phyloP scores from a whole-genome alignment of 2,329 filamentous ascomycete genomes.

The Nigrospora sphaerica region DNA sequence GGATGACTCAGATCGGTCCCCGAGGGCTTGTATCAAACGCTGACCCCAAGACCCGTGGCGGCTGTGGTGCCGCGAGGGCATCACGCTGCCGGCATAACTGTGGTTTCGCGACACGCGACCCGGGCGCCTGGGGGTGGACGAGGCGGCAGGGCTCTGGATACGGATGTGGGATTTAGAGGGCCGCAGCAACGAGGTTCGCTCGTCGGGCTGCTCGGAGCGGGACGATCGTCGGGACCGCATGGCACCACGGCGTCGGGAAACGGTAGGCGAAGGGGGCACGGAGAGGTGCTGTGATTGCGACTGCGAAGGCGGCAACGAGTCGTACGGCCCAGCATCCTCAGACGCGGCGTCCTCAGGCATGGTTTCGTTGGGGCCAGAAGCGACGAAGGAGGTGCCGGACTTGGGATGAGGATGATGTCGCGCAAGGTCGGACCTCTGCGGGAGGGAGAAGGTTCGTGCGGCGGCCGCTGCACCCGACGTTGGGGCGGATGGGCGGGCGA shows the following conservation, averaged over 20 bases:
- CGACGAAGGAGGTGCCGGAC: too few relatives aligned
- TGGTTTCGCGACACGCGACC: slow-evolving; percentile 28
- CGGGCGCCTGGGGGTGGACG: background rate
- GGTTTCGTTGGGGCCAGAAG: too few relatives aligned
- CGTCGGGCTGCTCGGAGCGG: slow-evolving; percentile 1
- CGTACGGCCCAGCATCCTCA: slow-evolving; percentile 1
- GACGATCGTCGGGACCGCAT: slow-evolving; percentile 1
- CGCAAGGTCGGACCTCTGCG: too few relatives aligned
- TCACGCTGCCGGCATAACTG: slow-evolving; percentile 30
- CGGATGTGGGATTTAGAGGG: slow-evolving; percentile 1
- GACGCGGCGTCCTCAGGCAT: background rate
- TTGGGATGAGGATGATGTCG: too few relatives aligned
- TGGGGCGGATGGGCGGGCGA: too few relatives aligned
- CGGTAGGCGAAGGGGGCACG: background rate
- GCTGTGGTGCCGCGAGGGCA: slow-evolving; percentile 40
- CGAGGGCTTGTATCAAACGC: slow-evolving; percentile 55
- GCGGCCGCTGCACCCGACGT: too few relatives aligned
- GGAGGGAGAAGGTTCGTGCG: too few relatives aligned
- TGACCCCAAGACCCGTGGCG: slow-evolving; percentile 52
- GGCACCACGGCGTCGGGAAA: background rate
- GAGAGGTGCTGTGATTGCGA: background rate
- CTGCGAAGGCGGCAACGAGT: background rate
- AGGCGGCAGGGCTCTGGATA: slow-evolving; percentile 1
- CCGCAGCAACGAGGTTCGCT: background rate
- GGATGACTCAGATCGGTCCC: slow-evolving; percentile 44